Conservation (phyloP, 306 rosid genomes). For the Prunus mongolica region DNA sequence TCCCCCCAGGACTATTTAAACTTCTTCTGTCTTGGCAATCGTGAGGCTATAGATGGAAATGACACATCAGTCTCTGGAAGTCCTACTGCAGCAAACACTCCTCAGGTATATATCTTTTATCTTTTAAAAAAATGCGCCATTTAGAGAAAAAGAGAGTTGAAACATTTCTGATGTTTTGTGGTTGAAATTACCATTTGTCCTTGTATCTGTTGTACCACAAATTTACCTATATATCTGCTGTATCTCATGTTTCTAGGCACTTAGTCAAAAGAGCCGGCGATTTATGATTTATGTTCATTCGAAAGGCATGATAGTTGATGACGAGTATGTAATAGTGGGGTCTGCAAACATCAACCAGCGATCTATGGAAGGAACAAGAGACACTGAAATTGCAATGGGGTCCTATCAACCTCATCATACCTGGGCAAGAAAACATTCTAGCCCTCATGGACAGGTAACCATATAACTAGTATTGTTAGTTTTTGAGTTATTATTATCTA, state of each 20-base stretch:
- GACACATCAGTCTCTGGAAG: constrained; percentile 37
- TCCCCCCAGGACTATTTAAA: constrained; percentile 91
- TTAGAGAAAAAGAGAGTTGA: neutral
- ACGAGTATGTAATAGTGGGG: constrained; percentile 84
- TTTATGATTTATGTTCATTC: constrained; percentile 99
- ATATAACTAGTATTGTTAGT: neutral
- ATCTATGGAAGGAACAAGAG: constrained; percentile 98
- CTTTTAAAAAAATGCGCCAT: neutral
- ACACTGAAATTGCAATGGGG: constrained; percentile 99
- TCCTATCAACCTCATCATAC: constrained; percentile 82
- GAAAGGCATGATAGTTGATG: constrained; percentile 97
- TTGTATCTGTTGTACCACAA: neutral
- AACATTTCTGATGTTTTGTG: neutral
- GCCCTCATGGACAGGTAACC: constrained; percentile 79
- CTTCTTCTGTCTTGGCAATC: constrained; percentile 95
- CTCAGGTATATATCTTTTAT: constrained; percentile 48
- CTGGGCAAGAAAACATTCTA: constrained; percentile 61
- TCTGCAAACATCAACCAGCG: constrained; percentile 99
- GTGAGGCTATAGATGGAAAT: constrained; percentile 57
- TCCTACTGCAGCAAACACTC: constrained; percentile 64
- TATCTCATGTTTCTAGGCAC: constrained; percentile 54
- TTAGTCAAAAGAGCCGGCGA: constrained; percentile 61
- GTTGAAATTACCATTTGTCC: neutral
- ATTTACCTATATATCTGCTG: constrained; percentile 10
- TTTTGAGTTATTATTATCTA: too few relatives aligned